Conservation (phyloP, 2,329 filamentous ascomycete species). For the Myriosclerotinia curreyana region DNA sequence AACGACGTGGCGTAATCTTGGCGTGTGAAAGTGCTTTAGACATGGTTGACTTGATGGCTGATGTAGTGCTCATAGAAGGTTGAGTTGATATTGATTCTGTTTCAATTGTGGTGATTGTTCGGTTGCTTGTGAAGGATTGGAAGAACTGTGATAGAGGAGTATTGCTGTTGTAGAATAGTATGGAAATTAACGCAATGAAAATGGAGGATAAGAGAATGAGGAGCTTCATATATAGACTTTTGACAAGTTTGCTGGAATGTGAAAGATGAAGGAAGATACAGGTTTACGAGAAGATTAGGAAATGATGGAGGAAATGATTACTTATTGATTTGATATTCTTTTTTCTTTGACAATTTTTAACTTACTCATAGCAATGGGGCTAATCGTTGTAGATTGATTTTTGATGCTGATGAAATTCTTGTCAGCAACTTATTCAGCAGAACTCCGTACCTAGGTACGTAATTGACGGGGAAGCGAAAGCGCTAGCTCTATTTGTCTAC, state of each 20-base stretch:
- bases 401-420: conserved; percentile 12
- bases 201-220: conserved; percentile 35
- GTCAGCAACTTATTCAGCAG: conserved; percentile 17
- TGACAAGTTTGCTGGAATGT: conserved; percentile 16
- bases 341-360: conserved; percentile 8
- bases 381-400: conserved; percentile 10
- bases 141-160: conserved; percentile 33
- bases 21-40: conserved; percentile 62
- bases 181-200: conserved; percentile 39
- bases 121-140: conserved; percentile 26
- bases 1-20: conserved; percentile 73
- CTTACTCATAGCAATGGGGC: conserved; percentile 9
- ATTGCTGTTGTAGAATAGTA: conserved; percentile 31
- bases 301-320: conserved; percentile 22
- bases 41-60: conserved; percentile 48
- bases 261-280: conserved; percentile 32
- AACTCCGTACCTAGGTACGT: too few relatives aligned
- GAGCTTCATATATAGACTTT: conserved; percentile 39
- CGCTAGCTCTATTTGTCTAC: neutral
- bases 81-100: conserved; percentile 20
- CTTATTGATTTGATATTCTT: conserved; percentile 17
- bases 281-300: conserved; percentile 19
- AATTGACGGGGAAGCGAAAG: neutral
- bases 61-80: conserved; percentile 35
- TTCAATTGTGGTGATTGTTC: neutral